A percentile compares a stretch with the other conserved stretches of the same genome.
Evolutionary conservation across 192 early-diverging fungal genomes (phyloP).

Genomic region (Coemansia guatemalensis): DNA sequence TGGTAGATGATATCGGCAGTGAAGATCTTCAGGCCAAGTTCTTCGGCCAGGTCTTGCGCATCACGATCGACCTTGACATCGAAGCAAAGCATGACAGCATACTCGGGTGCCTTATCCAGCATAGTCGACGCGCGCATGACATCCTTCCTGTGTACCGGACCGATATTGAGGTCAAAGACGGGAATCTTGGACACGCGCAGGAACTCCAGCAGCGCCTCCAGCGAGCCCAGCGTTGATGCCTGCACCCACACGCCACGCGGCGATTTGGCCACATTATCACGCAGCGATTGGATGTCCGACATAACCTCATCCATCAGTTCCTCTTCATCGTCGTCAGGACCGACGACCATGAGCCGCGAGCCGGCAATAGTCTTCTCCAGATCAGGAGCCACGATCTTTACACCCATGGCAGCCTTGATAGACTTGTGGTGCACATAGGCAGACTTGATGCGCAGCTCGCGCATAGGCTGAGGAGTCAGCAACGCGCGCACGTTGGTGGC

Average conservation of each 20-base stretch:
- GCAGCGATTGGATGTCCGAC: conserved; percentile 77
- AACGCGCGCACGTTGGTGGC: conserved; percentile 90
- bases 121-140: conserved; percentile 87
- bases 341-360: conserved; percentile 88
- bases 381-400: conserved; percentile 93
- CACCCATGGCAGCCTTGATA: conserved; percentile 94
- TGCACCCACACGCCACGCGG: conserved; percentile 96
- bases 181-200: conserved; percentile 89
- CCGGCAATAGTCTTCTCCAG: conserved; percentile 97
- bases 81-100: conserved; percentile 83
- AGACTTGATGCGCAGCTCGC: conserved; percentile 96
- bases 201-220: conserved; percentile 96
- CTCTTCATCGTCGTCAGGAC: conserved; percentile 95
- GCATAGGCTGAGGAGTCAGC: conserved; percentile 98
- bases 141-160: conserved; percentile 97
- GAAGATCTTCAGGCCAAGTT: conserved; percentile 89
- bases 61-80: conserved; percentile 91
- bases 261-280: conserved; percentile 77
- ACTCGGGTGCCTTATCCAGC: conserved; percentile 88
- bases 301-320: conserved; percentile 94
- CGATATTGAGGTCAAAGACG: conserved; percentile 94
- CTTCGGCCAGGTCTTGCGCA: conserved; percentile 87
- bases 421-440: conserved; percentile 94
- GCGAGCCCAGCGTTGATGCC: conserved; percentile 95
- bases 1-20: conserved; percentile 99